phyloP scores from a whole-genome alignment of 176 grass and related monocot genomes.

The Oropetium thomaeum region DNA sequence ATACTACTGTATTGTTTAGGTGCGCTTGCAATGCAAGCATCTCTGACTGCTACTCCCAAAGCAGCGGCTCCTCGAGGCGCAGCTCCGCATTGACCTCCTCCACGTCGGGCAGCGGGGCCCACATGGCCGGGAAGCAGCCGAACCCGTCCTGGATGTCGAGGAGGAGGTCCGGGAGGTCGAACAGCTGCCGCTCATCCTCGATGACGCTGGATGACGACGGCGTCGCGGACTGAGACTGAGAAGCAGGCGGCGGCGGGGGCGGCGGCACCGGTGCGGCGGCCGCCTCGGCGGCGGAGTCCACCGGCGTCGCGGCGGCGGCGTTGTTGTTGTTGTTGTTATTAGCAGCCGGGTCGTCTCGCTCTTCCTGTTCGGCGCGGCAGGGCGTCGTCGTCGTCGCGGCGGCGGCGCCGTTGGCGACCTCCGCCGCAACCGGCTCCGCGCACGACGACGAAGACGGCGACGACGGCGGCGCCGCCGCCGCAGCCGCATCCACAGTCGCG shows the following conservation, averaged over 20 bases:
- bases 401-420: no score
- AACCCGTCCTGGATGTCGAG: conserved; percentile 57
- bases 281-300: neutral
- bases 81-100: conserved; percentile 62
- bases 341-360: neutral
- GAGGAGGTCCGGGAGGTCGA: conserved; percentile 80
- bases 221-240: neutral
- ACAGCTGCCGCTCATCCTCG: conserved; percentile 62
- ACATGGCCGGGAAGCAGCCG: conserved; percentile 40
- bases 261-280: neutral
- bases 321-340: neutral
- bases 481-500: no score
- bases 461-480: neutral
- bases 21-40: conserved; percentile 33
- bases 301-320: neutral
- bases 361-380: conserved; percentile 13
- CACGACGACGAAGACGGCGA: no score
- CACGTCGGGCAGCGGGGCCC: conserved; percentile 41
- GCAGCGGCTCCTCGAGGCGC: conserved; percentile 58
- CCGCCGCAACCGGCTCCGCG: no score
- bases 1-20: conserved; percentile 38
- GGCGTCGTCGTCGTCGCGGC: neutral
- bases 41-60: conserved; percentile 59
- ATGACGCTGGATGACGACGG: conserved; percentile 18
- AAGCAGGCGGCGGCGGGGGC: neutral